These are phyloP conservation scores for Penicillium corylophilum DNA, from an alignment of 2,329 filamentous ascomycete species.

Conservation along the genomic window DNA sequence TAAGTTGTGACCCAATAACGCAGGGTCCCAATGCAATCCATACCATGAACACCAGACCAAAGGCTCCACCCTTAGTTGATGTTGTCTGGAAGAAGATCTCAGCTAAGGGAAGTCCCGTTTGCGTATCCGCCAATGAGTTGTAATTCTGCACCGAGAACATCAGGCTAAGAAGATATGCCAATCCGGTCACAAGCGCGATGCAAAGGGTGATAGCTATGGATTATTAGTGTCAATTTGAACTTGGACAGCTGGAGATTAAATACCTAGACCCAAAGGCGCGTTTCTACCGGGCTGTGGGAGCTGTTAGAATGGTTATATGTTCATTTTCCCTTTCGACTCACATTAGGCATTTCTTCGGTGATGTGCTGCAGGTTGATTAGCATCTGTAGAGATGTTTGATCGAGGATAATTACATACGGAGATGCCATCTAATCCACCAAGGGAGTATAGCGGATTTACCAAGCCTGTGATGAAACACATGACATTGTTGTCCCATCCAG, in stretches of 20 bases:
- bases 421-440: conserved; percentile 51
- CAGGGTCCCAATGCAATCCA: conserved; percentile 36
- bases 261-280: conserved; percentile 33
- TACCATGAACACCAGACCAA: conserved; percentile 49
- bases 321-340: conserved; percentile 26
- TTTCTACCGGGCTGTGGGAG: conserved; percentile 29
- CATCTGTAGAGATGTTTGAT: background rate
- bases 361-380: conserved; percentile 39
- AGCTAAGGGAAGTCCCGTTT: conserved; percentile 59
- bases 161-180: conserved; percentile 52
- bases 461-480: conserved; percentile 54
- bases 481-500: conserved; percentile 52
- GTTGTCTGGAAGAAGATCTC: conserved; percentile 64
- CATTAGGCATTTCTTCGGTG: conserved; percentile 54
- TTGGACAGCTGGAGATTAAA: background rate
- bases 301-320: background rate
- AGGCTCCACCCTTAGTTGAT: conserved; percentile 50
- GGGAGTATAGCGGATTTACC: conserved; percentile 50
- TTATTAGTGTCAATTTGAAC: conserved; percentile 5
- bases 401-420: conserved; percentile 25
- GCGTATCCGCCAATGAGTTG: conserved; percentile 38
- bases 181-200: conserved; percentile 52
- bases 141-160: conserved; percentile 56
- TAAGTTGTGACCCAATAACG: conserved; percentile 35
- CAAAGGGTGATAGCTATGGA: conserved; percentile 44